Base-by-base conservation (phyloP, 225 moss, liverwort and hornwort genomes). In the Anthoceros angustus region DNA sequence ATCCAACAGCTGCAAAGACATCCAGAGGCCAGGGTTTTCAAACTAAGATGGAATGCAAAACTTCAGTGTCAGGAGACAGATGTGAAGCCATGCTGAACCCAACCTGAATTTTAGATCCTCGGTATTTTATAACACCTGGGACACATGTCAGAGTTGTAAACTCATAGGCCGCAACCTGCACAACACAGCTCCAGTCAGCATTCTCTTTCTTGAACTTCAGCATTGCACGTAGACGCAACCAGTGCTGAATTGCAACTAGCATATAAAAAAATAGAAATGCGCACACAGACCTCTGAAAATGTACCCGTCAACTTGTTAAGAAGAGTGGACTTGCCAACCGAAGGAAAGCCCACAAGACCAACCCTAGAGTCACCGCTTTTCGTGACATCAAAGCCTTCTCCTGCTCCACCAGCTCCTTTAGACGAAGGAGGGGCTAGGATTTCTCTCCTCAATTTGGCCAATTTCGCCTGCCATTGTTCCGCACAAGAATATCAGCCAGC, bases 121-220 rank as follows among this genome's bases (percentile, higher is more conserved):
- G 74, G 70, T 89, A 89, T 20, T 79, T 80, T 61, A 89, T 93
- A 6, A 93, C 89, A 41, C 89, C 89, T 23, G 93, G 89, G 24
- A 93, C 89, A 73, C 93, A 93, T 41, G 89, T 93, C 72, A 93
- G 79, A 24, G 93, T 93, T 15, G 93, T 93, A 70, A 93, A 93
- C 75, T 93, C 89, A 67, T 93, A 93, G 8, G 93, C 89, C 7
- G 93, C 93, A 42, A 93, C 84, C 81, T 80, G 76, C 50, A 71
- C 42, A 66, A 43, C 21, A 41, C 25, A 66, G 12, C 12, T 5
- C 64, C 16, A 15, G 64, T 16, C 14, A 7, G 26, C 25, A 40
- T 7, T 40, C 16, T 3, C 40, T 12, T 23, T 23, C 63, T 23
- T 26, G 14, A 25, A 23, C 26, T 63, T 23, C 26, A 26, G 1